phyloP scores from a whole-genome alignment of 2,329 filamentous ascomycete species.

The Pseudocercospora fijiensis region DNA sequence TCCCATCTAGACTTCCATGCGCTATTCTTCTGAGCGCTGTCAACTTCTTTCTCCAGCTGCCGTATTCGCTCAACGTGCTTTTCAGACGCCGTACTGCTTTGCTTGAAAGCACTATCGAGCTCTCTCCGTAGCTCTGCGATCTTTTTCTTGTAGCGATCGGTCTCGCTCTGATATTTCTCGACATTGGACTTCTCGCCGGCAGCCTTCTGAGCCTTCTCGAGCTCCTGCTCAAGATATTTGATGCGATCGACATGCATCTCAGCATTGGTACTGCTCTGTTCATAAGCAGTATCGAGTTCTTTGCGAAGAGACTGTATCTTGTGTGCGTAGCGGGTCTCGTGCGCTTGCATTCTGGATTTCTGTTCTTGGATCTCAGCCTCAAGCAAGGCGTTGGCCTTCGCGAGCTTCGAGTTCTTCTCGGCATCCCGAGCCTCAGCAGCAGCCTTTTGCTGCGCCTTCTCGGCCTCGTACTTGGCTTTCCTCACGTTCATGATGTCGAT shows the following conservation, averaged over 20 bases:
- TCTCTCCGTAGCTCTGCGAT: conserved; percentile 26
- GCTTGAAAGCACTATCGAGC: conserved; percentile 28
- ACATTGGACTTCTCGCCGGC: conserved; percentile 15
- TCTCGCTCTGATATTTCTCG: conserved; percentile 20
- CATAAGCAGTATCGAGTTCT: conserved; percentile 34
- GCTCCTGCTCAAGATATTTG: conserved; percentile 24
- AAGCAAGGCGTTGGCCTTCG: conserved; percentile 30
- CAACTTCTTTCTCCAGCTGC: conserved; percentile 25
- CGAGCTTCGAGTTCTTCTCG: conserved; percentile 24
- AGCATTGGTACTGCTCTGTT: conserved; percentile 33
- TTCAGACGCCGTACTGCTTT: conserved; percentile 26
- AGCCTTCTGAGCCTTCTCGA: conserved; percentile 24
- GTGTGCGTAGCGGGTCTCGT: conserved; percentile 28
- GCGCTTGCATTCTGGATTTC: conserved; percentile 29
- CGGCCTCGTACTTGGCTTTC: conserved; percentile 23
- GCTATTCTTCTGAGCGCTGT: conserved; percentile 15
- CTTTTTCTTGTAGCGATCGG: conserved; percentile 27
- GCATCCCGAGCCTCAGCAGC: conserved; percentile 19
- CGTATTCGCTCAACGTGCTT: conserved; percentile 26
- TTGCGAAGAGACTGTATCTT: conserved; percentile 29
- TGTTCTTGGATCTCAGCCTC: conserved; percentile 33
- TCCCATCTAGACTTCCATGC: conserved; percentile 10
- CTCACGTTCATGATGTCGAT: conserved; percentile 32
- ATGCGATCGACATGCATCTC: conserved; percentile 33
- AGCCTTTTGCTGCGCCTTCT: conserved; percentile 20